Evolutionary conservation across 2,329 filamentous ascomycete genomes (phyloP), one percentile per base, ranked within the genome.

Genomic region (Colletotrichum plurivorum): DNA sequence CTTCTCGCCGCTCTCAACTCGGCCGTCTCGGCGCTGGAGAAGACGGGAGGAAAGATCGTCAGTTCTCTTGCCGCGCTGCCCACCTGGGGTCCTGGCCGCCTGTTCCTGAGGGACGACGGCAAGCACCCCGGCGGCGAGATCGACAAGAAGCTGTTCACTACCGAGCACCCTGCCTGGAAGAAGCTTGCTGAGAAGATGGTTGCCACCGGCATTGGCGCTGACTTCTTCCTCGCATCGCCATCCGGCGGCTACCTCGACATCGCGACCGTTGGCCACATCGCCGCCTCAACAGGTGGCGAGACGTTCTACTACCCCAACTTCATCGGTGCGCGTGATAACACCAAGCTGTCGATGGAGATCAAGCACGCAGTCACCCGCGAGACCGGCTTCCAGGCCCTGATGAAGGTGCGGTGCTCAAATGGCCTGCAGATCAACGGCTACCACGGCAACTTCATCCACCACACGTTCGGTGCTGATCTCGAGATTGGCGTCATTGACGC

Each of bases 331-430:
- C 90, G 96, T 45, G 96, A 99, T 79, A 90, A 92, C 51, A 86
- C 93, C 64, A 97, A 95, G 82, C 83, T 99, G 46, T 92, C 92
- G 2, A 88, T 92, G 55, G 96, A 99, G 82, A 90, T 99, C 72
- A 89, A 91, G 73, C 95, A 98, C 76, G 90, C 93, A 0, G 90
- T 98, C 36, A 94, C 91, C 3, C 88, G 96, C 71, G 95, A 98
- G 79, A 97, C 95, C 54, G 96, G 96, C 22, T 98, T 94, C 83
- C 95, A 98, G 81, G 94, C 94, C 20, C 84, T 99, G 74, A 97
- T 99, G 94, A 99, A 99, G 85, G 95, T 99, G 67, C 92, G 96
- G 71, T 99, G 96, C 83, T 98, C 95, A 18, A 99, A 97, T 75
- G 96, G 96, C 18, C 85, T 99, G 60, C 96, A 99, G 78, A 92